Percentiles rank a stretch among this genome's conserved stretches.
Evolutionary conservation across 306 rosid genomes (phyloP).

Genomic region (Oxytropis ochrocephala): DNA sequence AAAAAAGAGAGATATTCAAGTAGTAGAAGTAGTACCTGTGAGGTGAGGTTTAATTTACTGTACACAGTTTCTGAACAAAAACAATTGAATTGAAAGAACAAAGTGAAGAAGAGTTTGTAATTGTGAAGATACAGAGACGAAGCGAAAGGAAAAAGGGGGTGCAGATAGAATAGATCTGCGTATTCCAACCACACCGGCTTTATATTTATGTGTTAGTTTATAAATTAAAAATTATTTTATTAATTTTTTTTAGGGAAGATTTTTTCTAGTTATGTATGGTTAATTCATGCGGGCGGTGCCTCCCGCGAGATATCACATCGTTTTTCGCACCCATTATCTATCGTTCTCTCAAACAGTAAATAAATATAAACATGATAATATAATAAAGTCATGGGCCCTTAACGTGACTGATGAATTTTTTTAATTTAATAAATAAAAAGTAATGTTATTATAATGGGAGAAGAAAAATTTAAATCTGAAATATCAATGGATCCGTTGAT

Average conservation of each 20-base stretch:
- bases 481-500: constrained; percentile 28
- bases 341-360: neutral
- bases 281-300: constrained; percentile 63
- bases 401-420: neutral
- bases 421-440: neutral
- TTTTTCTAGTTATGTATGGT: constrained; percentile 21
- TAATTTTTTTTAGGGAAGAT: neutral
- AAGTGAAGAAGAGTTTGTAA: neutral
- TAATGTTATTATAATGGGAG: neutral
- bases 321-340: constrained; percentile 27
- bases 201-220: constrained; percentile 20
- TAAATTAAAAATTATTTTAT: neutral
- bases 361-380: neutral
- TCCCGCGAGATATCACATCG: constrained; percentile 48
- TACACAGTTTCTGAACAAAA: neutral
- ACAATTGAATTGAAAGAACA: constrained; percentile 16
- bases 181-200: constrained; percentile 13
- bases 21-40: constrained; percentile 17
- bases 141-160: neutral
- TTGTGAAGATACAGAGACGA: neutral
- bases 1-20: neutral
- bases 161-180: neutral
- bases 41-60: constrained; percentile 13
- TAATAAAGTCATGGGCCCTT: neutral
- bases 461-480: constrained; percentile 21